Evolutionary conservation across 1,284 basidiomycete species (phyloP).

Genomic region (Anthracocystis walkeri): DNA sequence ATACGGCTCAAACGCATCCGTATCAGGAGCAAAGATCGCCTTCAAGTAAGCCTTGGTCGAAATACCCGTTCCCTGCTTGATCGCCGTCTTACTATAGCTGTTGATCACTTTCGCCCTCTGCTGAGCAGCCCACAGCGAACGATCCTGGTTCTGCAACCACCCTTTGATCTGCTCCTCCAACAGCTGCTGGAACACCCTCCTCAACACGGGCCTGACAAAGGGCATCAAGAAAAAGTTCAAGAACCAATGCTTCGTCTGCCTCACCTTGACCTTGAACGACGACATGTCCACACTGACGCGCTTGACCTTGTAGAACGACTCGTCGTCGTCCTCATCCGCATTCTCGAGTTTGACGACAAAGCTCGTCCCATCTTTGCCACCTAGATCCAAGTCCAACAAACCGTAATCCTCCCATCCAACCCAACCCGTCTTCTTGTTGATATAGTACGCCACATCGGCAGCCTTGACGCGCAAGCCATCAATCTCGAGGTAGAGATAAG

Average conservation of each 20-base stretch:
- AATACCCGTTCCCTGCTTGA: slow-evolving; percentile 64
- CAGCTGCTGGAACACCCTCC: slow-evolving; percentile 57
- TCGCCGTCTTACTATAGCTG: slow-evolving; percentile 56
- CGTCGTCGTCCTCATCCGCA: slow-evolving; percentile 71
- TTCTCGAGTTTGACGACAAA: slow-evolving; percentile 72
- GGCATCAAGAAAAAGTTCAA: slow-evolving; percentile 66
- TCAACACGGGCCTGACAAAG: slow-evolving; percentile 57
- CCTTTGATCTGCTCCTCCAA: slow-evolving; percentile 69
- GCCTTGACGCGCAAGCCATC: slow-evolving; percentile 71
- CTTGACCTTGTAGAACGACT: slow-evolving; percentile 72
- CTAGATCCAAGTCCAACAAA: slow-evolving; percentile 71
- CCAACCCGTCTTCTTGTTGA: slow-evolving; percentile 70
- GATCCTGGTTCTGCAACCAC: slow-evolving; percentile 58
- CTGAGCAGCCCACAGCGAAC: slow-evolving; percentile 70
- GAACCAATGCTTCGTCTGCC: slow-evolving; percentile 61
- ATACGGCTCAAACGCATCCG: slow-evolving; percentile 58
- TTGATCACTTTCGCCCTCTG: slow-evolving; percentile 71
- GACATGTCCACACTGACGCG: slow-evolving; percentile 71
- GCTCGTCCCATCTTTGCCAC: slow-evolving; percentile 69
- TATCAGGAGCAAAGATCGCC: slow-evolving; percentile 70
- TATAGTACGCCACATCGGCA: slow-evolving; percentile 72
- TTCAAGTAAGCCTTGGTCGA: slow-evolving; percentile 71
- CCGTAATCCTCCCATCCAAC: slow-evolving; percentile 71
- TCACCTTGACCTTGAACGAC: slow-evolving; percentile 64
- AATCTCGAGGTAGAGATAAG: slow-evolving; percentile 70